Conservation (phyloP, 192 early-diverging fungal species). For the Radiomyces spectabilis region DNA sequence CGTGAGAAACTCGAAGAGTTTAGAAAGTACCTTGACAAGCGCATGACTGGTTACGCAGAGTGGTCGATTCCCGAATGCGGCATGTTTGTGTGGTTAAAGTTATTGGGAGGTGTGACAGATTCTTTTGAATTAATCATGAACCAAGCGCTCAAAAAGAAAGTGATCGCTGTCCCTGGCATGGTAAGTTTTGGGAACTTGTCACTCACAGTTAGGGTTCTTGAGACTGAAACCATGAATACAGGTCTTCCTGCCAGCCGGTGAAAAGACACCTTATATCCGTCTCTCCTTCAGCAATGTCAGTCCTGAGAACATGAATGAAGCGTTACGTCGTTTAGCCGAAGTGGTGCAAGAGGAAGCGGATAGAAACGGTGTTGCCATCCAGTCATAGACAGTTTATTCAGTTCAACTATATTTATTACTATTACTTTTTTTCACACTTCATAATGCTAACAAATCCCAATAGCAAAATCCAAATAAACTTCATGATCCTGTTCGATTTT, state of each 20-base stretch:
- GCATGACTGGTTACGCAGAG: slow-evolving; percentile 53
- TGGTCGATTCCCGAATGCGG: slow-evolving; percentile 52
- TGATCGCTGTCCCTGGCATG: slow-evolving; percentile 64
- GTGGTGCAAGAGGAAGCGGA: slow-evolving; percentile 35
- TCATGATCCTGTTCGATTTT: too few relatives aligned
- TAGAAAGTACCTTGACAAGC: slow-evolving; percentile 48
- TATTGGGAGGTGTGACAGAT: slow-evolving; percentile 38
- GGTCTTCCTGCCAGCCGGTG: slow-evolving; percentile 33
- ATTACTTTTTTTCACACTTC: too few relatives aligned
- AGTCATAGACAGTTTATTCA: too few relatives aligned
- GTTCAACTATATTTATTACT: too few relatives aligned
- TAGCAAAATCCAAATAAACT: too few relatives aligned
- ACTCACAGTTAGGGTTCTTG: too few relatives aligned
- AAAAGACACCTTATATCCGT: slow-evolving; percentile 50
- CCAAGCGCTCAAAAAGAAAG: slow-evolving; percentile 55
- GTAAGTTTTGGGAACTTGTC: slow-evolving; percentile 4
- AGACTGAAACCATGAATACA: too few relatives aligned
- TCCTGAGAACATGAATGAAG: slow-evolving; percentile 53
- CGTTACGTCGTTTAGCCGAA: slow-evolving; percentile 49
- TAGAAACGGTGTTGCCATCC: neutral
- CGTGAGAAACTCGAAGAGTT: slow-evolving; percentile 61
- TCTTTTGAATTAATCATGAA: slow-evolving; percentile 53
- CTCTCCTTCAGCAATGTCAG: slow-evolving; percentile 65
- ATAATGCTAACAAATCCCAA: too few relatives aligned
- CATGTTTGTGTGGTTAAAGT: slow-evolving; percentile 77